These are phyloP conservation scores for Bathelium albidoporum DNA, from an alignment of 495 filamentous ascomycete species.

Conservation along the genomic window DNA sequence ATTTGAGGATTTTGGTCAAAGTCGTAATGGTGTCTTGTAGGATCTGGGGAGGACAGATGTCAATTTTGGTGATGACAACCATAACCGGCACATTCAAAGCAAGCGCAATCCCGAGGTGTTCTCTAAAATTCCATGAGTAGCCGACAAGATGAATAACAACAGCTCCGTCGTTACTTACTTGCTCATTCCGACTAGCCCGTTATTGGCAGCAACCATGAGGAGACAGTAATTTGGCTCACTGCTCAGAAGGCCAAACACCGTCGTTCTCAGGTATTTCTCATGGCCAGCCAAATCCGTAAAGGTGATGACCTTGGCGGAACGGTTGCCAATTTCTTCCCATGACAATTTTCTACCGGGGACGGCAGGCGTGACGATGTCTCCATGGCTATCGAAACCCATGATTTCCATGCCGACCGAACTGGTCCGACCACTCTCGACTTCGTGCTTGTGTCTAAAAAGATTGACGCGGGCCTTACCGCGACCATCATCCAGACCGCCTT, in stretches of 20 bases:
- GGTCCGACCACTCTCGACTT: conserved; percentile 88
- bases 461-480: conserved; percentile 91
- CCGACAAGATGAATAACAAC: neutral
- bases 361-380: conserved; percentile 70
- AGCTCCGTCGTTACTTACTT: conserved; percentile 39
- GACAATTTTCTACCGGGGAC: conserved; percentile 79
- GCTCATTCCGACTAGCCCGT: conserved; percentile 94
- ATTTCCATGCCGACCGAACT: conserved; percentile 98
- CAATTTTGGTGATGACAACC: conserved; percentile 97
- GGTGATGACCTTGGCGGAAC: conserved; percentile 88
- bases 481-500: conserved; percentile 90
- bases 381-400: conserved; percentile 89
- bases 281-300: conserved; percentile 96
- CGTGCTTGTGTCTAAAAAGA: conserved; percentile 95
- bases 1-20: conserved; percentile 83
- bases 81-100: conserved; percentile 95
- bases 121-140: conserved; percentile 28
- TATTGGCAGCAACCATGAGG: conserved; percentile 97
- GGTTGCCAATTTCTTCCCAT: conserved; percentile 97
- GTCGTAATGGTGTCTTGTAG: conserved; percentile 89
- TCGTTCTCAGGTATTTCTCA: conserved; percentile 90
- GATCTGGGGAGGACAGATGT: conserved; percentile 95
- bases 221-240: conserved; percentile 96
- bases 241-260: conserved; percentile 88
- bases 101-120: conserved; percentile 90